These are phyloP conservation scores for Hibiscus trionum DNA, from an alignment of 345 rosid genomes.

Conservation along the genomic window DNA sequence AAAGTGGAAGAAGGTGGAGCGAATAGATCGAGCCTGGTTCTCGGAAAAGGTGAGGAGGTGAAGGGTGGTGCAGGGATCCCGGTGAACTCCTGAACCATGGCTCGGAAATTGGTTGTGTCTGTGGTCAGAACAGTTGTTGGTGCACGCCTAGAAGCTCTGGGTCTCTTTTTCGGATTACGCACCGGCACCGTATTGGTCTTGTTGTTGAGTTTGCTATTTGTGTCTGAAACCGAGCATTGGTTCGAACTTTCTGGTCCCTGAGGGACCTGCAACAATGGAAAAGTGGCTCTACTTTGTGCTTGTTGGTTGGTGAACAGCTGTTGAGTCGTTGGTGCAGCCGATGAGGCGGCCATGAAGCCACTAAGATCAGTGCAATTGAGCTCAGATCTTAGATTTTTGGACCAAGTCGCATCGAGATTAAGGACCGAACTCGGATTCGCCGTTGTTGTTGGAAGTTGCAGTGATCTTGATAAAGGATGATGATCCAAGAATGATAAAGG, in stretches of 20 bases:
- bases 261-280: constrained; percentile 11
- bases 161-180: constrained; percentile 76
- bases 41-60: constrained; percentile 47
- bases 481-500: constrained; percentile 54
- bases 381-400: constrained; percentile 46
- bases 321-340: constrained; percentile 18
- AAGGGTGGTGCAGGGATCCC: constrained; percentile 92
- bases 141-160: constrained; percentile 87
- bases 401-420: constrained; percentile 49
- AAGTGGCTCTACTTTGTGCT: constrained; percentile 10
- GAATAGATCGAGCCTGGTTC: constrained; percentile 64
- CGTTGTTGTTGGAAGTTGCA: constrained; percentile 2
- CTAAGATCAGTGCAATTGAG: constrained; percentile 40
- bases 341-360: constrained; percentile 36
- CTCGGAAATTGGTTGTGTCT: constrained; percentile 85
- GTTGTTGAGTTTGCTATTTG: constrained; percentile 21
- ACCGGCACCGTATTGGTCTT: constrained; percentile 22
- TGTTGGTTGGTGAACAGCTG: constrained; percentile 24
- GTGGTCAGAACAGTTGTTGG: constrained; percentile 89
- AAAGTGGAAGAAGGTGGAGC: constrained; percentile 40
- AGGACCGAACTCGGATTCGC: constrained; percentile 28
- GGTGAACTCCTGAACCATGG: constrained; percentile 97
- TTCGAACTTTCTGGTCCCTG: constrained; percentile 5
- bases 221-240: constrained; percentile 12
- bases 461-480: constrained; percentile 35